Base-by-base conservation (phyloP, 2,329 filamentous ascomycete species). In the Stagonosporopsis cucurbitacearum region DNA sequence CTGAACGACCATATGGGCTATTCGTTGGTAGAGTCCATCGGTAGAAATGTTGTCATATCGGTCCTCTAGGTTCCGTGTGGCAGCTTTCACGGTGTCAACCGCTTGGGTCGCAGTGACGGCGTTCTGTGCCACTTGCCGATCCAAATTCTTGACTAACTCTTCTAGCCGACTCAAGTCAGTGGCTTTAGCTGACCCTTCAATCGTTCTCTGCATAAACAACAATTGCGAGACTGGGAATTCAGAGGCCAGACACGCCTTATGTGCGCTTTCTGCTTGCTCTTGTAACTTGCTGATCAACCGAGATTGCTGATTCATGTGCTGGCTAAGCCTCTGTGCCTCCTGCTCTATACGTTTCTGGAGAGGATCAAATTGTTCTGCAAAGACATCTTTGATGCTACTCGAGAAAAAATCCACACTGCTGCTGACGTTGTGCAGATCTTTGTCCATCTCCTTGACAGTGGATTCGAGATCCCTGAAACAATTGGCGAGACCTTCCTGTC, bases 1-100 rank as follows among this genome's bases (percentile, higher is more conserved):
- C 17, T 62, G 47, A 15, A 61, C n/a, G 26, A 72, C 62, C 63
- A 61, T 65, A n/a, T 58, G 44, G 0, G 63, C 61, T 60, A 72
- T 72, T 40, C 55, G 54, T 17, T 65, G 62, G 37, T 66, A 39
- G 9, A 70, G 20, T 7, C 65, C 52, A 15, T 63, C 63, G 0
- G 68, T 68, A 8, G 47, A 59, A 26, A 72, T 69, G 15, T 71
- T 72, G n/a, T 69, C 56, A 23, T 65, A 71, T 25, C 66, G 66
- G 17, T 50, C 28, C 22, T 68, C 57, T 2, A 72, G 45, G 9
- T 35, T 54, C 8, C 50, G 57, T 0, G 67, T 17, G 11, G 58
- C 48, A 25, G 41, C 20, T 17, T n/a, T 50, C 2, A 66, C 39
- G 2, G 11, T 19, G 23, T 62, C 58, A 3, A 55, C 36, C 7